phyloP scores from a whole-genome alignment of 148 eudicot species.

The Polygonum aviculare region DNA sequence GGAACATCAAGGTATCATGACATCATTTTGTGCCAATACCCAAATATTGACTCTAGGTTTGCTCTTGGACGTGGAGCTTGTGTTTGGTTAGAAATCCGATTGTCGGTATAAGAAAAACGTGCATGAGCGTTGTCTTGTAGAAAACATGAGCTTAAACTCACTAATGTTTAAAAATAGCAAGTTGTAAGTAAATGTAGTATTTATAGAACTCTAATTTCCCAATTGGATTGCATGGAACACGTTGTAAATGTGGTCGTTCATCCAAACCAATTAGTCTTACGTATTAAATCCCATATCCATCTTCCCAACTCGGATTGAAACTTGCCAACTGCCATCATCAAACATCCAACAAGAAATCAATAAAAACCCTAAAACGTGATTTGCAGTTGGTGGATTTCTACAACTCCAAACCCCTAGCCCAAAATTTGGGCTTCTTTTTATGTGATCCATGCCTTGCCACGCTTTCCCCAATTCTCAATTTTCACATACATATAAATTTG shows the following conservation, averaged over 20 bases:
- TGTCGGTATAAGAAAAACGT: too few species aligned
- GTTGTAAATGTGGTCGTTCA: neutral
- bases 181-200: too few species aligned
- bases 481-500: neutral
- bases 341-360: neutral
- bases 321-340: neutral
- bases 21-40: too few species aligned
- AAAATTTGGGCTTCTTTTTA: neutral
- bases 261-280: neutral
- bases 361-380: neutral
- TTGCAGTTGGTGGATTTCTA: neutral
- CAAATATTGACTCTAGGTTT: too few species aligned
- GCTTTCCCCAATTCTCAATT: neutral
- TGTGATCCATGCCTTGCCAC: slow-evolving; percentile 4
- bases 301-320: neutral
- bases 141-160: too few species aligned
- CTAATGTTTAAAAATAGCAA: too few species aligned
- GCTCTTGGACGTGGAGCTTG: too few species aligned
- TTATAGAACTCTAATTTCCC: neutral
- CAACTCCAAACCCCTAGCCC: neutral
- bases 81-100: too few species aligned
- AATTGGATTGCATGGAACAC: neutral
- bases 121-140: too few species aligned
- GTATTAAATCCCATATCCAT: neutral
- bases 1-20: too few species aligned